Evolutionary conservation across 2,329 filamentous ascomycete species (phyloP).

Genomic region (Zymoseptoria crescenta): DNA sequence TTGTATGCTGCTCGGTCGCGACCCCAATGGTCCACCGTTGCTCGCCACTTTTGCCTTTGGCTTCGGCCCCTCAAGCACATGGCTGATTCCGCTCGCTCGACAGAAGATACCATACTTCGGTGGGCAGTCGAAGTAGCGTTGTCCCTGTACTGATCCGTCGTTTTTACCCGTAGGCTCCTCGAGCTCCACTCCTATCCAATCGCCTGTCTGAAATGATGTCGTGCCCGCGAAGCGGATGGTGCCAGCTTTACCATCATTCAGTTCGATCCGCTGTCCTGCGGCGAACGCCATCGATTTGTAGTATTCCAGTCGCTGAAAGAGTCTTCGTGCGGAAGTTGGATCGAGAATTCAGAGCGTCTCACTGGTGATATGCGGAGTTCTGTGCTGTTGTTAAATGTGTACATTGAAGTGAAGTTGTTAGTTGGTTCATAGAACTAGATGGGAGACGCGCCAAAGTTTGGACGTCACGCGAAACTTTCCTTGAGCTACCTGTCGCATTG

Average conservation of each 20-base stretch:
- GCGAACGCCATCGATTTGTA: constrained; percentile 19
- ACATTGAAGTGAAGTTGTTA: neutral
- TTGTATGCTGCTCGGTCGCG: constrained; percentile 36
- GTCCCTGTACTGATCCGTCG: constrained; percentile 80
- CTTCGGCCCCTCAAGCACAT: constrained; percentile 32
- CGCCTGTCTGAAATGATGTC: constrained; percentile 70
- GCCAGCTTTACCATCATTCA: constrained; percentile 69
- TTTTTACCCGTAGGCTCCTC: constrained; percentile 81
- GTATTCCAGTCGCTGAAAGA: neutral
- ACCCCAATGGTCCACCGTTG: constrained; percentile 29
- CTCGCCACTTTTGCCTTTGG: constrained; percentile 20
- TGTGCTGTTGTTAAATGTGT: neutral
- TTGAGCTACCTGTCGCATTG: no score
- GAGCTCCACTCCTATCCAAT: constrained; percentile 87
- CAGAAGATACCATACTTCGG: constrained; percentile 76
- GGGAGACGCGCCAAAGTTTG: neutral
- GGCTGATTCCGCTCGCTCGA: constrained; percentile 59
- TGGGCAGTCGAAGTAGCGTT: constrained; percentile 78
- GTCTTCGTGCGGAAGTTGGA: neutral
- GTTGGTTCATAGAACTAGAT: neutral
- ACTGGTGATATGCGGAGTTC: neutral
- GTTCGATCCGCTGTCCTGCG: constrained; percentile 66
- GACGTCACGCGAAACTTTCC: neutral
- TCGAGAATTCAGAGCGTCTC: neutral
- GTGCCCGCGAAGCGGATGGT: constrained; percentile 73